Evolutionary conservation across 768 basidiomycete genomes (phyloP), one percentile per base, ranked within the genome.

Genomic region (Flagelloscypha sp.): DNA sequence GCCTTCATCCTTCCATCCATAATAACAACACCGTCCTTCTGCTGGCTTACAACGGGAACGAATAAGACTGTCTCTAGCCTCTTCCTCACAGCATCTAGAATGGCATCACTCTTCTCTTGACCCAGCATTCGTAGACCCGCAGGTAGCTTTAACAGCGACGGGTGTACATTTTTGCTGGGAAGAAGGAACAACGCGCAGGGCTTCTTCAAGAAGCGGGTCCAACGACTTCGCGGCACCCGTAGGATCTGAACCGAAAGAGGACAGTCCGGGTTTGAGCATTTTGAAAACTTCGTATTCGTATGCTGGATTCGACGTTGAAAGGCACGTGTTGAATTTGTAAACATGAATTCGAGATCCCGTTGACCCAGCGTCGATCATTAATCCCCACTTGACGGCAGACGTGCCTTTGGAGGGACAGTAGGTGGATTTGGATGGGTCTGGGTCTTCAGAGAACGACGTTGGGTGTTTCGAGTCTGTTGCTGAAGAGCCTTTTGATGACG

Each of bases 331-430:
- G 76, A 98, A 97, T 54, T 95, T 98, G 79, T 98, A 99, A 21
- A 98, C 72, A 68, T 99, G 95, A 50, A 98, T 92, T 12, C 95
- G 77, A 0, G 93, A 95, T 13, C 94, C 95, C 0, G 92, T 95
- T 12, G 93, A 97, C 16, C 95, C 95, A 1, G 95, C 94, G 57
- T 99, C 95, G 61, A 98, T 86, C 80, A 97, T 95, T 49, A 98
- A 73, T 0, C 89, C 92, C 57, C 86, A 99, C 55, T 90, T 88
- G 9, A 94, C 82, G 38, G 94, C 65, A 0, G 72, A 69, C 32
- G 65, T 50, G 34, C 57, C 49, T 1, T 68, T 46, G 10, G 57
- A 58, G 0, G 69, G 70, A 61, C 92, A 97, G 61, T 79, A 62
- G 0, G 79, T 73, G 1, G 89, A 92, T 42, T 70, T 72, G 23